Base-by-base conservation (phyloP, 345 rosid species). In the Geranium brycei region DNA sequence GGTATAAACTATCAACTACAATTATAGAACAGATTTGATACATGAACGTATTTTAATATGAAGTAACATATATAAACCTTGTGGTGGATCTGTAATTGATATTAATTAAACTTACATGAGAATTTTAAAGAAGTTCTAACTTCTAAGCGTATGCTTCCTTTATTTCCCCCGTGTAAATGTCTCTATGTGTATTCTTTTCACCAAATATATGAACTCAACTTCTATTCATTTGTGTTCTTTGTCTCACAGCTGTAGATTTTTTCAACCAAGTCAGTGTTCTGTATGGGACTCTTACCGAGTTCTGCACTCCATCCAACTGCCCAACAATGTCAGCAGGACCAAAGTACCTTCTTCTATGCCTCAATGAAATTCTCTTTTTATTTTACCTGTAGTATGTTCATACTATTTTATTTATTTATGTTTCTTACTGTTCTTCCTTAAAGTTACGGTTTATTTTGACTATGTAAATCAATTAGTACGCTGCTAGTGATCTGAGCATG, bases 261-360 rank as follows among this genome's bases (percentile, higher is more conserved):
- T 86, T 86, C 83, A 86, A 86, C 65, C 92, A 86, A 71, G 87
- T 86, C 63, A 82, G 83, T 59, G 74, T 86, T 62, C 69, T 86
- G 14, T 82, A 74, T 31, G 92, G 92, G 57, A 86, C 92, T 19
- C 79, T 86, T 4, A 80, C 92, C 5, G 89, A 86, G 59, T 83
- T 86, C 80, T 83, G 92, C 76, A 86, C 92, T 1, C 61, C 84
- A 31, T 7, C 66, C 19, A 82, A 76, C 74, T 86, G 89, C 60
- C 85, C 88, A 4, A 78, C 76, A 0, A 86, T 86, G 92, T 72
- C 89, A 6, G 92, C 92, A 35, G 92, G 92, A 67, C 66, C 92
- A 51, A 86, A 79, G 87, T 83, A 81, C 15, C 53, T 8, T 6
- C 11, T 38, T 38, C 53, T 47, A 47, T 13, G 11, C 15, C 53